Evolutionary conservation across 495 filamentous ascomycete genomes (phyloP), one percentile per base, ranked within the genome.

Genomic region (Penicillium atrosanguineum): DNA sequence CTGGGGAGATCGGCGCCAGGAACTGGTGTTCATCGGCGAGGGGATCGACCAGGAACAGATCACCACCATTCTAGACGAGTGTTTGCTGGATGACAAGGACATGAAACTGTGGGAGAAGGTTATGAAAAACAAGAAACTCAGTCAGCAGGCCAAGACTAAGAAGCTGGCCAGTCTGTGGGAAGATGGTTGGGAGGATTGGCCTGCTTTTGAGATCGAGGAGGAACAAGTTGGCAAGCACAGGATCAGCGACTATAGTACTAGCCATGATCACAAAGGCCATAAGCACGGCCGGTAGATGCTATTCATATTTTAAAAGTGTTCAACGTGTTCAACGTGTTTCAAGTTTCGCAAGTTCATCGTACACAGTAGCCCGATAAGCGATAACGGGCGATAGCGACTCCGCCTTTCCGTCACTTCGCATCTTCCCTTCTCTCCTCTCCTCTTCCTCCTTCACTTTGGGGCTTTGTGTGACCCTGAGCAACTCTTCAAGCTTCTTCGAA

Each of bases 1-100:
- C 38, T 84, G 81, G 79, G 81, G 79, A 16, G 82, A 85, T 63
- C 69, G 81, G 15, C 72, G 80, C 9, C 82, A 85, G 61, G 82
- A 85, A 56, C 52, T 84, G 15, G 82, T 85, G 44, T 82, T 83
- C 41, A 84, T 84, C 45, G 81, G 81, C 0, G 76, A 81, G 45
- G 71, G 75, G 6, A 68, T 85, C 37, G 80, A 80, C 50, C 40
- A 61, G 9, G 56, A 49, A 14, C 62, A 62, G 11, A 68, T 84
- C 7, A 69, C 69, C 8, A 50, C 62, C 34, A 48, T 74, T 26
- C 53, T 85, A 11, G 73, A 85, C 61, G 62, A 67, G 12, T 83
- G 81, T 60, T 62, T 84, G 25, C 56, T 84, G 15, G 59, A 69
- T 48, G 73, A 80, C 18, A 51, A 59, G 6, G 80, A 84, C 48